phyloP scores from a whole-genome alignment of 176 grass and related monocot genomes.

The Poa pratensis region DNA sequence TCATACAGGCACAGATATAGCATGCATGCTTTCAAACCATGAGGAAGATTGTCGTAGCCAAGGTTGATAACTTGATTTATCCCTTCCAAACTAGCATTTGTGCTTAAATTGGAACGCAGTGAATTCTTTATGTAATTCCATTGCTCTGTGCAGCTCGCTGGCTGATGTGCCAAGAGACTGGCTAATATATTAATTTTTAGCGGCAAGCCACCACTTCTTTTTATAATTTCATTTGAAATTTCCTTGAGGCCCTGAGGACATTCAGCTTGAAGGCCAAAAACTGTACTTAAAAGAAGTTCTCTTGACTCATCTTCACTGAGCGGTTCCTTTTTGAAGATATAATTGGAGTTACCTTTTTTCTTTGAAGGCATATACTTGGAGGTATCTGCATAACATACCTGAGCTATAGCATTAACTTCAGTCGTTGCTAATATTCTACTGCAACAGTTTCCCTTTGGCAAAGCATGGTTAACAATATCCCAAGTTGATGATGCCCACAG shows the following conservation, averaged over 20 bases:
- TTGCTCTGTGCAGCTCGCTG: neutral
- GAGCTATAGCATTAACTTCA: neutral
- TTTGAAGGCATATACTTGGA: neutral
- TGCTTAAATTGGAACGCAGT: neutral
- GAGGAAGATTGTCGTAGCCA: neutral
- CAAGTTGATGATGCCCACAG: conserved; percentile 8
- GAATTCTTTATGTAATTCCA: neutral
- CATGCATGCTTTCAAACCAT: neutral
- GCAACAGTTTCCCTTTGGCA: neutral
- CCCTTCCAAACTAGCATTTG: neutral
- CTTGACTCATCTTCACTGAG: neutral
- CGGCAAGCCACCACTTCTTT: neutral
- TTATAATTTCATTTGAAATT: neutral
- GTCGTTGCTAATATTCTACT: conserved; percentile 12
- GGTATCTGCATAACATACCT: neutral
- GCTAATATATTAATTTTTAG: neutral
- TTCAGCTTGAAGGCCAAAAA: neutral
- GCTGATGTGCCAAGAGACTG: neutral
- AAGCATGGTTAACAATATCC: neutral
- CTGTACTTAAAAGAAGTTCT: neutral
- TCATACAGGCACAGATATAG: neutral
- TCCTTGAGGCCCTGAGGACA: neutral
- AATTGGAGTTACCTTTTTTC: neutral
- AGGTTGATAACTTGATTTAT: neutral
- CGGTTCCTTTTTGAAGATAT: neutral